Evolutionary conservation across 1,284 basidiomycete species (phyloP), one percentile per base, ranked within the genome.

Genomic region (Marasmius tenuissimus): DNA sequence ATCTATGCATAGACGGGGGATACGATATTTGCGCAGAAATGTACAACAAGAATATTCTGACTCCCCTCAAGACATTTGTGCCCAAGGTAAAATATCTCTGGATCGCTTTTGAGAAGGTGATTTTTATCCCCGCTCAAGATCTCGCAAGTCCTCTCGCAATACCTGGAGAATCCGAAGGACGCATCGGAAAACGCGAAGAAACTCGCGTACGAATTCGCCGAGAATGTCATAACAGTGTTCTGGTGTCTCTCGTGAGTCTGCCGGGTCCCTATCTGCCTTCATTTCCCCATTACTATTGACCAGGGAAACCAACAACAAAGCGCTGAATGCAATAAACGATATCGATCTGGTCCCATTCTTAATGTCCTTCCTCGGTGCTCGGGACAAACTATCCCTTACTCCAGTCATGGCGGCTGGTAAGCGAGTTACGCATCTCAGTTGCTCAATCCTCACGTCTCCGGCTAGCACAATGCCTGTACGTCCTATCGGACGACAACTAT

Each of bases 1-100:
- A 97, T 76, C 76, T 97, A 27, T 96, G 94, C 68, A 91, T 98
- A 69, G 95, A 97, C 71, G 95, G 93, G 22, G 95, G 95, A 48
- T 92, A 92, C 69, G 94, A 97, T 69, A 92, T 97, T 48, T 96
- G 94, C 69, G 92, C 91, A 3, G 94, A 97, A 75, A 97, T 98
- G 93, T 96, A 91, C 76, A 97, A 98, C 76, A 97, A 97, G 79
- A 92, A 92, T 66, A 88, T 97, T 58, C 80, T 97, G 59, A 81
- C 87, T 1, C 92, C 92, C 0, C 74, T 94, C 60, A 86, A 81
- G 68, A 81, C 82, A 0, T 91, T 92, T 68, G 80, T 93, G 33
- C 87, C 89, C 9, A 94, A 92, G 78, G 92, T 91, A 64, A 34
- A 72, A 35, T 33, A 47, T 12, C 37, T 50, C 45, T 47, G 33